These are phyloP conservation scores for Metarhizium humberi DNA, from an alignment of 2,329 filamentous ascomycete species.

Conservation along the genomic window DNA sequence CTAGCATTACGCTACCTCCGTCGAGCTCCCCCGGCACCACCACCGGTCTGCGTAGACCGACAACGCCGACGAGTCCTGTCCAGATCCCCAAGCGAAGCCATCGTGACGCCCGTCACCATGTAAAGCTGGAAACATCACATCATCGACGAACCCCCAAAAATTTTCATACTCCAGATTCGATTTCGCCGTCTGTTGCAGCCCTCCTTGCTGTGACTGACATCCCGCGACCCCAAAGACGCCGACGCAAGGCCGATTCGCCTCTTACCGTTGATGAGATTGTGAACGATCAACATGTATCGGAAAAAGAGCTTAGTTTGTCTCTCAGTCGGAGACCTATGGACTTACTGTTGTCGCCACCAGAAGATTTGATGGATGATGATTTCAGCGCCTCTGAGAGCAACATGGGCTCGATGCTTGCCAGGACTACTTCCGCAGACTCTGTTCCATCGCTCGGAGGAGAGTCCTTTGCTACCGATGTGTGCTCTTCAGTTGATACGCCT, in stretches of 20 bases:
- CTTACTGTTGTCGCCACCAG: slow-evolving; percentile 49
- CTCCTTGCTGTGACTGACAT: slow-evolving; percentile 55
- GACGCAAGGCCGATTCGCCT: slow-evolving; percentile 15
- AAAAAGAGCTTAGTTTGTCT: slow-evolving; percentile 48
- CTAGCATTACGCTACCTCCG: slow-evolving; percentile 13
- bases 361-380: slow-evolving; percentile 44
- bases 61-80: slow-evolving; percentile 39
- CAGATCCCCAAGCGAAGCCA: slow-evolving; percentile 41
- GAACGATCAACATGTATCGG: slow-evolving; percentile 41
- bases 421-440: slow-evolving; percentile 51
- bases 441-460: slow-evolving; percentile 49
- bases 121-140: slow-evolving; percentile 29
- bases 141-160: slow-evolving; percentile 28
- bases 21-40: slow-evolving; percentile 18
- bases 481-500: slow-evolving; percentile 42
- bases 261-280: slow-evolving; percentile 49
- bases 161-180: slow-evolving; percentile 40
- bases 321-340: slow-evolving; percentile 48
- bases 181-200: slow-evolving; percentile 51
- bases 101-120: slow-evolving; percentile 24
- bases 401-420: slow-evolving; percentile 39
- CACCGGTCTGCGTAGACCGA: slow-evolving; percentile 18
- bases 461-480: slow-evolving; percentile 40
- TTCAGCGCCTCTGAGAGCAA: slow-evolving; percentile 41
- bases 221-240: slow-evolving; percentile 30